phyloP scores from a whole-genome alignment of 345 rosid species.

The Linum tenue region DNA sequence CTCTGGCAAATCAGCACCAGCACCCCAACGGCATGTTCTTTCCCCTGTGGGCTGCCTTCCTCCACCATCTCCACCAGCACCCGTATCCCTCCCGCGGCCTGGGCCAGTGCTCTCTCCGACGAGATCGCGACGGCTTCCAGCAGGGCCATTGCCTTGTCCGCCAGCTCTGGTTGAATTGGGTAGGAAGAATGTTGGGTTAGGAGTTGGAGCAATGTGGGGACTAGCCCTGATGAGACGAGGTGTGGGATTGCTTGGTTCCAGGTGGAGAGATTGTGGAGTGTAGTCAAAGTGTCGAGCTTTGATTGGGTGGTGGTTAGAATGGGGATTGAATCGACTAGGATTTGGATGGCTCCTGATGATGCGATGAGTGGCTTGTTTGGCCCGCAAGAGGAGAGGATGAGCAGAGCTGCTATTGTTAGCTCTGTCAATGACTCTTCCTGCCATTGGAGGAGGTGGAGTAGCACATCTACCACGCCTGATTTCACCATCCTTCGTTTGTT shows the following conservation, averaged over 20 bases:
- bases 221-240: slow-evolving; percentile 43
- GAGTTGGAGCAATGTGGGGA: slow-evolving; percentile 40
- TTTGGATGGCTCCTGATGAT: slow-evolving; percentile 41
- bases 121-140: slow-evolving; percentile 36
- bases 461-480: slow-evolving; percentile 47
- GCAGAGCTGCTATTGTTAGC: slow-evolving; percentile 43
- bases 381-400: slow-evolving; percentile 62
- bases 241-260: slow-evolving; percentile 42
- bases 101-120: slow-evolving; percentile 32
- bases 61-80: slow-evolving; percentile 64
- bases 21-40: slow-evolving; percentile 64
- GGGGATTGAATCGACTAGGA: slow-evolving; percentile 32
- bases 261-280: slow-evolving; percentile 72
- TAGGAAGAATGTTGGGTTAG: slow-evolving; percentile 14
- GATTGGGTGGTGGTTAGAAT: slow-evolving; percentile 29
- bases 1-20: slow-evolving; percentile 48
- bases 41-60: slow-evolving; percentile 57
- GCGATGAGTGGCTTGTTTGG: slow-evolving; percentile 57
- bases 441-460: slow-evolving; percentile 49
- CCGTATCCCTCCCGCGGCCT: slow-evolving; percentile 33
- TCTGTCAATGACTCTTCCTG: slow-evolving; percentile 34
- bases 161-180: slow-evolving; percentile 36
- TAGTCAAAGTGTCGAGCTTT: slow-evolving; percentile 49
- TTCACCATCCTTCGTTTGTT: slow-evolving; percentile 64
- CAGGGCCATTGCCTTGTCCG: slow-evolving; percentile 51